Percentiles rank a stretch among this genome's conserved stretches.
These are phyloP conservation scores for Solanum arcanum DNA, from an alignment of 257 asterid species.

Conservation along the genomic window DNA sequence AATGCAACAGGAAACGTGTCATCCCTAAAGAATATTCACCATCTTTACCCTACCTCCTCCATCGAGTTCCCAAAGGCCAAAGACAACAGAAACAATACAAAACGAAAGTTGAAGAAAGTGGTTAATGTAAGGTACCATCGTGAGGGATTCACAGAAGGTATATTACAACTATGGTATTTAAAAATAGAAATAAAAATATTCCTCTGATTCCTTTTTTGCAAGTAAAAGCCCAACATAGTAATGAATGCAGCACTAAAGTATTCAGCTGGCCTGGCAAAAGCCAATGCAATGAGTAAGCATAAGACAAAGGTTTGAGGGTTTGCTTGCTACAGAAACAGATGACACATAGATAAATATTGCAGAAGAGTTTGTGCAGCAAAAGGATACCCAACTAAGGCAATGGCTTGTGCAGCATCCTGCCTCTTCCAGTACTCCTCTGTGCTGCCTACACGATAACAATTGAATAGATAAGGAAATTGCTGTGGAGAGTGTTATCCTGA, in stretches of 20 bases:
- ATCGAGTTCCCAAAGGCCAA: not conserved
- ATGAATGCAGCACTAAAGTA: not conserved
- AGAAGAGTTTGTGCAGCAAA: not conserved
- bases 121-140: not conserved
- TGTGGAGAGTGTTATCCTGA: not conserved
- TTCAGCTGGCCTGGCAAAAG: not conserved
- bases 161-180: not conserved
- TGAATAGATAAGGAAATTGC: not conserved
- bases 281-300: not conserved
- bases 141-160: not conserved
- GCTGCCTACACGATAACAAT: slow-evolving; percentile 13
- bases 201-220: not conserved
- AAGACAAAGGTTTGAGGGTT: not conserved
- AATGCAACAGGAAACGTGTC: not conserved
- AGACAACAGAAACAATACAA: not conserved
- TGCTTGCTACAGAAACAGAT: not conserved
- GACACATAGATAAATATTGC: not conserved
- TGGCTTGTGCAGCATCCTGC: slow-evolving; percentile 34
- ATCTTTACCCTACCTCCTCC: not conserved
- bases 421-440: slow-evolving; percentile 35
- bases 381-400: slow-evolving; percentile 27
- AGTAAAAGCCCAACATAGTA: not conserved
- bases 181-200: not conserved
- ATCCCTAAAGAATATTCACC: not conserved
- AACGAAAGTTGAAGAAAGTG: not conserved